Percentiles rank a stretch among this genome's conserved stretches.
These are phyloP conservation scores for Clonostachys byssicola DNA, from an alignment of 2,329 filamentous ascomycete genomes.

Conservation along the genomic window DNA sequence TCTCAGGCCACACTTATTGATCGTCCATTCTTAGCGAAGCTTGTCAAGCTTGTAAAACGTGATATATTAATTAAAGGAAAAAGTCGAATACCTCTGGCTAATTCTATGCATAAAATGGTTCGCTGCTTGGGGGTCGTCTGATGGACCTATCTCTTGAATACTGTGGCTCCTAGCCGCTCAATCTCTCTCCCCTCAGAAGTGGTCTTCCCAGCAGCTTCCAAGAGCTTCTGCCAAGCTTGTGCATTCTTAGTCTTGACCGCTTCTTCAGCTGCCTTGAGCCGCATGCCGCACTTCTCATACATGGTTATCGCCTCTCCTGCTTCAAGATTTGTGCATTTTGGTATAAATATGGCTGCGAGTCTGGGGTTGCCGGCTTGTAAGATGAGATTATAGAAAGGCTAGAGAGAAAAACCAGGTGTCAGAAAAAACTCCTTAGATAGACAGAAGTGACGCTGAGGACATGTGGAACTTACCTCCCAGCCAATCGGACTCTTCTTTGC, in stretches of 20 bases:
- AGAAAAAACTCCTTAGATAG: not conserved
- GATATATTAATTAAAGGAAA: too few species aligned
- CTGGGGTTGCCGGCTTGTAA: slow-evolving; percentile 87
- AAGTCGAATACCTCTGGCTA: too few species aligned
- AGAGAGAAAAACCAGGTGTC: not conserved
- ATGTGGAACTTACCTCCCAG: slow-evolving; percentile 70
- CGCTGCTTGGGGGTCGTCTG: too few species aligned
- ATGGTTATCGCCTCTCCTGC: slow-evolving; percentile 73
- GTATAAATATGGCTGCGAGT: slow-evolving; percentile 77
- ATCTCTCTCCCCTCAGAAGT: slow-evolving; percentile 71
- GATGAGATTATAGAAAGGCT: slow-evolving; percentile 90
- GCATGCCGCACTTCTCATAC: slow-evolving; percentile 95
- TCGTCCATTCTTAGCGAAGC: too few species aligned
- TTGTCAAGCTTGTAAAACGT: too few species aligned
- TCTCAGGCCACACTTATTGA: too few species aligned
- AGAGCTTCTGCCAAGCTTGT: slow-evolving; percentile 68
- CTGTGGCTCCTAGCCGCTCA: slow-evolving; percentile 58
- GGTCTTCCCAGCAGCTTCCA: slow-evolving; percentile 67
- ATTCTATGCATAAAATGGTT: too few species aligned
- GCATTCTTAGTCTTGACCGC: slow-evolving; percentile 78
- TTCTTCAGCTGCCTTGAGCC: slow-evolving; percentile 86
- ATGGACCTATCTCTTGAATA: too few species aligned
- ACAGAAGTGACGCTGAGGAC: not conserved
- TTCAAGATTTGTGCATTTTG: slow-evolving; percentile 75
- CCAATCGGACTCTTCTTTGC: slow-evolving; percentile 86